Percentiles rank a stretch among this genome's conserved stretches.
phyloP scores from a whole-genome alignment of 208 protist species.

The Crithidia bombi region DNA sequence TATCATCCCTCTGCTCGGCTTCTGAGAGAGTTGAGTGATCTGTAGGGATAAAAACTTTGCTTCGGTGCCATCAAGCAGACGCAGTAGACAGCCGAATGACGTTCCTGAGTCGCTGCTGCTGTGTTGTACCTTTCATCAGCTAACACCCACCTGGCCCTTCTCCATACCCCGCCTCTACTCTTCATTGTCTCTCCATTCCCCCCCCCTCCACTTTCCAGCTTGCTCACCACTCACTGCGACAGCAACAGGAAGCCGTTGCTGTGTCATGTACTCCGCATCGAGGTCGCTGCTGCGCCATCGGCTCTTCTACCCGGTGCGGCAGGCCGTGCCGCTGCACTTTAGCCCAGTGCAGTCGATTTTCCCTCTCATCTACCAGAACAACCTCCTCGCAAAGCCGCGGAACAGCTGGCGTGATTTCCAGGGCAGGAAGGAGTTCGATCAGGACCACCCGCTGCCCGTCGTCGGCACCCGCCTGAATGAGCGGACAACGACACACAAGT shows the following conservation, averaged over 20 bases:
- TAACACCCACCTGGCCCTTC: too few relatives aligned
- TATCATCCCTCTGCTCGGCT: too few relatives aligned
- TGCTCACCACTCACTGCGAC: not conserved
- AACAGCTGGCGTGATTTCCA: slow-evolving; percentile 86
- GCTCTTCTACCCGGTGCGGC: slow-evolving; percentile 74
- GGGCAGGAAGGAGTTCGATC: slow-evolving; percentile 80
- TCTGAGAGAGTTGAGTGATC: too few relatives aligned
- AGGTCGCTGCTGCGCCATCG: slow-evolving; percentile 45
- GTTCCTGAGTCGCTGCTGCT: too few relatives aligned
- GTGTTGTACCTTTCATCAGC: too few relatives aligned
- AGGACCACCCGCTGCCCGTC: slow-evolving; percentile 84
- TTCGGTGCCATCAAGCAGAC: too few relatives aligned
- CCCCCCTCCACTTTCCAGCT: not conserved
- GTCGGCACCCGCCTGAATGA: slow-evolving; percentile 80
- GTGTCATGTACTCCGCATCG: slow-evolving; percentile 27
- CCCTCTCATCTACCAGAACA: slow-evolving; percentile 90
- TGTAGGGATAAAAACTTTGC: too few relatives aligned
- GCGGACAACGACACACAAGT: slow-evolving; percentile 79
- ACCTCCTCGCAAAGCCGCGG: slow-evolving; percentile 80
- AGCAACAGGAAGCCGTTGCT: not conserved
- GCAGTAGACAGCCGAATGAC: too few relatives aligned
- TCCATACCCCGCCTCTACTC: not conserved
- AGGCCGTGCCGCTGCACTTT: slow-evolving; percentile 79
- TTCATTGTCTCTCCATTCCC: not conserved
- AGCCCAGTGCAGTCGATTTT: slow-evolving; percentile 82